These are phyloP conservation scores for Rhizophagus sp. DNA, from an alignment of 192 early-diverging fungal genomes.

Conservation along the genomic window DNA sequence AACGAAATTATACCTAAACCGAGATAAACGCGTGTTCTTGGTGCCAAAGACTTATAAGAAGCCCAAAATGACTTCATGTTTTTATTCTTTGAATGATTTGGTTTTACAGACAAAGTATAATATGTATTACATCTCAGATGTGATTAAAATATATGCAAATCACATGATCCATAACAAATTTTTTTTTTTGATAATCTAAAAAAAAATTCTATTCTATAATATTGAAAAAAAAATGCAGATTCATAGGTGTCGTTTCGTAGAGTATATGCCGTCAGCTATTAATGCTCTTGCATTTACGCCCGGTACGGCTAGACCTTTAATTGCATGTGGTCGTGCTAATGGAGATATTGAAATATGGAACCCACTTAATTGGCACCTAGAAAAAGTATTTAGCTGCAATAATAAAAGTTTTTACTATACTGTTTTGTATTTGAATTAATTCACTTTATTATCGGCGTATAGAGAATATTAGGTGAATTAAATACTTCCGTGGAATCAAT, in stretches of 20 bases:
- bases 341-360: constrained; percentile 96
- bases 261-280: constrained; percentile 83
- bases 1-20: constrained; percentile 22
- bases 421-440: not conserved
- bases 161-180: too few relatives aligned
- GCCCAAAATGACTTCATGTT: constrained; percentile 28
- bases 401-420: not conserved
- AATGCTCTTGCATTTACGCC: constrained; percentile 83
- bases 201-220: not conserved
- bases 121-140: too few relatives aligned
- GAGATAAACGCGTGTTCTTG: constrained; percentile 19
- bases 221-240: constrained; percentile 60
- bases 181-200: not conserved
- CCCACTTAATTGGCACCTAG: constrained; percentile 69
- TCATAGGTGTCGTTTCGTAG: constrained; percentile 84
- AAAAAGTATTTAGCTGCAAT: constrained; percentile 61
- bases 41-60: constrained; percentile 23
- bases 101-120: too few relatives aligned
- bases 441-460: constrained; percentile 10
- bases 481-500: constrained; percentile 78
- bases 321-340: constrained; percentile 88
- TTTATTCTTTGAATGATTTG: not conserved
- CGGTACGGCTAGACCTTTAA: constrained; percentile 42
- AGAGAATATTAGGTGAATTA: constrained; percentile 80
- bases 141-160: too few relatives aligned